A percentile compares a stretch with the other conserved stretches of the same genome.
Evolutionary conservation across 78 protist genomes (phyloP).

Genomic region (Dictyostelium intermedium): DNA sequence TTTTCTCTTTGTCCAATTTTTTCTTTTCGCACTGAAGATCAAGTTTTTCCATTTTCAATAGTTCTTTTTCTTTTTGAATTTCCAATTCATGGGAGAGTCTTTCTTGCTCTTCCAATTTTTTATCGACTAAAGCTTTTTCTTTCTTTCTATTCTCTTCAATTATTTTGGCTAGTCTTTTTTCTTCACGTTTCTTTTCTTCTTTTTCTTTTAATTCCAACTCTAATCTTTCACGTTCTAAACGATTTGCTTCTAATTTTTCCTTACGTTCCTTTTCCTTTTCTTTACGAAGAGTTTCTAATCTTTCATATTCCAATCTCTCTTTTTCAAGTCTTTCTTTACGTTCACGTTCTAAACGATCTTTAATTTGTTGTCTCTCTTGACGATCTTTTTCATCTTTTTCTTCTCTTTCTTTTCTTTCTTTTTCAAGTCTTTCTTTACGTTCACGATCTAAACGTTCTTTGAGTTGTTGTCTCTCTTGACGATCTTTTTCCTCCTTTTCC

Average conservation of each 20-base stretch:
- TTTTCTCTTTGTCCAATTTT: neutral
- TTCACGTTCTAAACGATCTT: neutral
- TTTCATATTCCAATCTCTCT: neutral
- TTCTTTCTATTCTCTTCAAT: neutral
- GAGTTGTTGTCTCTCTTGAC: neutral
- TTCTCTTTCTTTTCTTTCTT: constrained; percentile 24
- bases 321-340: neutral
- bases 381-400: constrained; percentile 6
- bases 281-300: neutral
- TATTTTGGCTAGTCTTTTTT: neutral
- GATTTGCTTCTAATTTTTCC: neutral
- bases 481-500: neutral
- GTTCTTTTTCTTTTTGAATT: constrained; percentile 2
- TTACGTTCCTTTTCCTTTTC: neutral
- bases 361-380: neutral
- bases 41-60: neutral
- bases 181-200: constrained; percentile 11
- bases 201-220: neutral
- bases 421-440: neutral
- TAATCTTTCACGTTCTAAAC: neutral
- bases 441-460: neutral
- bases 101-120: neutral
- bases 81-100: neutral
- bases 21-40: neutral
- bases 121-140: constrained; percentile 13